phyloP scores from a whole-genome alignment of 164 flowering plant genomes.

The Vitis amurensis region DNA sequence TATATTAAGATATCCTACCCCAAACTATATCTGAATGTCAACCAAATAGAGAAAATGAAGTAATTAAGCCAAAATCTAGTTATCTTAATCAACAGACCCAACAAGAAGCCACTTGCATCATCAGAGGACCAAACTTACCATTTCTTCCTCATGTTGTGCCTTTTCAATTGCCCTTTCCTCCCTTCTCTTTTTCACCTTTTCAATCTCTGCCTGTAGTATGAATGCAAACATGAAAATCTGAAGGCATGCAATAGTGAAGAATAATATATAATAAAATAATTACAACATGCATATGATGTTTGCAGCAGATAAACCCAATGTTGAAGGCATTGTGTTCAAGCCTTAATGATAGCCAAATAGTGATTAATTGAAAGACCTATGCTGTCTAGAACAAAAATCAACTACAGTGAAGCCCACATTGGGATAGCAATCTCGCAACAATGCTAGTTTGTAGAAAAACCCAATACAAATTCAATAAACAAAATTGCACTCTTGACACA shows the following conservation, averaged over 20 bases:
- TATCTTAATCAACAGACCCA: background rate
- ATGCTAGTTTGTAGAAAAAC: too few relatives aligned
- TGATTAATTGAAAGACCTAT: too few relatives aligned
- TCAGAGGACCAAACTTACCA: slow-evolving; percentile 48
- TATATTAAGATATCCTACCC: background rate
- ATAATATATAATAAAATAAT: background rate
- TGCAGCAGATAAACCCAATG: background rate
- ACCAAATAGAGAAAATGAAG: background rate
- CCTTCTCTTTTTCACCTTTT: slow-evolving; percentile 92
- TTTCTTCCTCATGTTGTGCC: slow-evolving; percentile 93
- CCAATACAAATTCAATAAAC: too few relatives aligned
- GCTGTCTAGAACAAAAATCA: too few relatives aligned
- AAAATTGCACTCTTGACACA: too few relatives aligned
- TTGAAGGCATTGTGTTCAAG: background rate
- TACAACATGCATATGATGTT: background rate
- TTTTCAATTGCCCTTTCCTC: slow-evolving; percentile 96
- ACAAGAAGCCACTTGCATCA: background rate
- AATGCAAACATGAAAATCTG: slow-evolving; percentile 5
- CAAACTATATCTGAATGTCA: background rate
- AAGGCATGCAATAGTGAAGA: background rate
- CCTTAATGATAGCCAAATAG: too few relatives aligned
- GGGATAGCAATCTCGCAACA: too few relatives aligned
- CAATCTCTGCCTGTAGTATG: slow-evolving; percentile 76
- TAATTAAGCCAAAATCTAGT: background rate
- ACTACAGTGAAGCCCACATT: too few relatives aligned